phyloP scores from a whole-genome alignment of 192 early-diverging fungal genomes.

The Phycomyces nitens region DNA sequence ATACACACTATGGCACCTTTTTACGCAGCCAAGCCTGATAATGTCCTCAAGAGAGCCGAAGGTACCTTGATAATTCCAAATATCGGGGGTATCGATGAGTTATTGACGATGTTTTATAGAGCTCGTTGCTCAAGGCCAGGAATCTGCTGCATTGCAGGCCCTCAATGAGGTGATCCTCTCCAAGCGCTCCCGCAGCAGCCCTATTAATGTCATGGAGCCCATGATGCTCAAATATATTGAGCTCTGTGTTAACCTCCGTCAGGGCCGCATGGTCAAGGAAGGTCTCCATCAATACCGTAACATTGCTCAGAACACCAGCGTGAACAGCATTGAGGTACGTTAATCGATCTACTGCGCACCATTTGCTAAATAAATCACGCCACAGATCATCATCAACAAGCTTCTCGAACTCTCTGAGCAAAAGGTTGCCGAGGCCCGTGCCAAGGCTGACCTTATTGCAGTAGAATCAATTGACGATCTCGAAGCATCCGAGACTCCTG shows the following conservation, averaged over 20 bases:
- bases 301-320: slow-evolving; percentile 93
- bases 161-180: slow-evolving; percentile 91
- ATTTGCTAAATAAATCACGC: neutral
- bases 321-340: slow-evolving; percentile 79
- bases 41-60: slow-evolving; percentile 85
- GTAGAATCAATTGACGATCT: slow-evolving; percentile 88
- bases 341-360: neutral
- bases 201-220: slow-evolving; percentile 81
- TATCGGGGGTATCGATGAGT: neutral
- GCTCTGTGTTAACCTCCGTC: slow-evolving; percentile 80
- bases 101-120: slow-evolving; percentile 39
- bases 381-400: slow-evolving; percentile 73
- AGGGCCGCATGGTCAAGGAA: slow-evolving; percentile 92
- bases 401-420: slow-evolving; percentile 86
- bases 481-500: slow-evolving; percentile 94
- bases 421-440: slow-evolving; percentile 88
- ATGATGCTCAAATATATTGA: slow-evolving; percentile 92
- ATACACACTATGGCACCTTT: slow-evolving; percentile 42
- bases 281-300: slow-evolving; percentile 97
- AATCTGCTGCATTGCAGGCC: slow-evolving; percentile 76
- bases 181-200: slow-evolving; percentile 81
- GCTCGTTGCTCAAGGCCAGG: slow-evolving; percentile 82
- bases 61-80: slow-evolving; percentile 40
- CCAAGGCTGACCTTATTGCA: slow-evolving; percentile 84
- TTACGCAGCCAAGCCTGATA: slow-evolving; percentile 69